phyloP scores from a whole-genome alignment of 148 eudicot genomes.

The Drosera capensis region DNA sequence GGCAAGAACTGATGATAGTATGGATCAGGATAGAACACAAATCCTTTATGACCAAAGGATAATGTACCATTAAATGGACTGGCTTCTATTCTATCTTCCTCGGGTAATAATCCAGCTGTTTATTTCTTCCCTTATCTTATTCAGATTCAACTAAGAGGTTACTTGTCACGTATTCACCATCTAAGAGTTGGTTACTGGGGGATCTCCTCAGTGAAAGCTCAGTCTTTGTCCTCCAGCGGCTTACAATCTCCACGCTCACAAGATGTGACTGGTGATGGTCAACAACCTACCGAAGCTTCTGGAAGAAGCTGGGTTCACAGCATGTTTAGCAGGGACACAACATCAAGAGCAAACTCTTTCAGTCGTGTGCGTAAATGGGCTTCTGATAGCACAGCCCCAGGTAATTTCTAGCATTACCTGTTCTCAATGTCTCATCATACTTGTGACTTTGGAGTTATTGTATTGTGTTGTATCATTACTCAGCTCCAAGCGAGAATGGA shows the following conservation, averaged over 20 bases:
- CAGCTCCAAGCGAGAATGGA: constrained; percentile 54
- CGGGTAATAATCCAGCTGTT: constrained; percentile 8
- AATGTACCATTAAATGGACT: too few species aligned
- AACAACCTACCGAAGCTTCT: constrained; percentile 73
- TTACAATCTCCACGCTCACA: constrained; percentile 53
- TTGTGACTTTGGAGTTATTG: not conserved
- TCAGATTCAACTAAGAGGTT: constrained; percentile 44
- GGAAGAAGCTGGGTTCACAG: constrained; percentile 95
- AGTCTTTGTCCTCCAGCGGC: constrained; percentile 42
- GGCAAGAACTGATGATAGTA: too few species aligned
- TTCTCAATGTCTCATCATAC: not conserved
- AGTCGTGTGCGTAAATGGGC: constrained; percentile 42
- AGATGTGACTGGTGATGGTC: constrained; percentile 39
- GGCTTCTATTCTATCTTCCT: not conserved
- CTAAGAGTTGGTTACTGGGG: constrained; percentile 73
- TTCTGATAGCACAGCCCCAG: constrained; percentile 34
- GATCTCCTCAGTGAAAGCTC: constrained; percentile 46
- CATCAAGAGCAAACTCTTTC: constrained; percentile 40
- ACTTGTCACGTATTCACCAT: constrained; percentile 33
- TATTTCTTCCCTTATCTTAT: constrained; percentile 8
- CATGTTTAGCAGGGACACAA: constrained; percentile 77
- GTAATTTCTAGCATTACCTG: constrained; percentile 5
- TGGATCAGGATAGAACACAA: too few species aligned
- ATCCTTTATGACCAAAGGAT: too few species aligned
- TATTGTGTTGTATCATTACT: not conserved